Conservation (phyloP, 768 basidiomycete genomes). For the Sarcodon sp. region DNA sequence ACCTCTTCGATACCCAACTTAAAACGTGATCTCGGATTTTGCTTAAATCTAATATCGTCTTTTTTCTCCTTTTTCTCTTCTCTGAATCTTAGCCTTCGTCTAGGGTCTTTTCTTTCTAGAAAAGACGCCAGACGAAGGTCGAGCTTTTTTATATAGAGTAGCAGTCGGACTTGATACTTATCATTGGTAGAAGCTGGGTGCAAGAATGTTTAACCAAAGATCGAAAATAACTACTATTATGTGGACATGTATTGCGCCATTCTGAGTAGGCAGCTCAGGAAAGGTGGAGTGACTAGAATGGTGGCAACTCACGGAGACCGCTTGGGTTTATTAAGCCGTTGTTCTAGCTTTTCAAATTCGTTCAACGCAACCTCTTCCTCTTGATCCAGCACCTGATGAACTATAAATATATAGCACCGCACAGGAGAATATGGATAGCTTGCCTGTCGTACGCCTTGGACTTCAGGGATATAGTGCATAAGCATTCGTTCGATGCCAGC, state of each 20-base stretch:
- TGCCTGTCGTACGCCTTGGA: conserved; percentile 84
- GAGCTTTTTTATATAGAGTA: too few species aligned
- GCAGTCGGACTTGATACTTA: too few species aligned
- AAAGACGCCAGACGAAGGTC: too few species aligned
- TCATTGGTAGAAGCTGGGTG: too few species aligned
- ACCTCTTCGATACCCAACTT: too few species aligned
- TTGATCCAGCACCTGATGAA: conserved; percentile 65
- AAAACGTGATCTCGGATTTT: too few species aligned
- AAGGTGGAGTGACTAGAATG: conserved; percentile 3
- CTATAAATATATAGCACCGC: not conserved
- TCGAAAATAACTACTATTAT: conserved; percentile 16
- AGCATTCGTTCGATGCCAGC: conserved; percentile 97
- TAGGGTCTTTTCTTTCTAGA: too few species aligned
- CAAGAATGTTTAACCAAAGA: too few species aligned
- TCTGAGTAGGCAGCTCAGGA: conserved; percentile 19
- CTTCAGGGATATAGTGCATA: conserved; percentile 97
- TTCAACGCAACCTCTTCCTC: conserved; percentile 80
- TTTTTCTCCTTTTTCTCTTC: too few species aligned
- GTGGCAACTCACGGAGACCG: conserved; percentile 33
- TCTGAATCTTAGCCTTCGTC: too few species aligned
- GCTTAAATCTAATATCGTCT: too few species aligned
- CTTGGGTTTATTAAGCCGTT: conserved; percentile 38
- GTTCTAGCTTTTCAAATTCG: conserved; percentile 84
- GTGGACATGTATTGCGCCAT: conserved; percentile 81
- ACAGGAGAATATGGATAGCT: conserved; percentile 7